phyloP scores from a whole-genome alignment of 306 rosid genomes.

The Herpetospermum pedunculosum region DNA sequence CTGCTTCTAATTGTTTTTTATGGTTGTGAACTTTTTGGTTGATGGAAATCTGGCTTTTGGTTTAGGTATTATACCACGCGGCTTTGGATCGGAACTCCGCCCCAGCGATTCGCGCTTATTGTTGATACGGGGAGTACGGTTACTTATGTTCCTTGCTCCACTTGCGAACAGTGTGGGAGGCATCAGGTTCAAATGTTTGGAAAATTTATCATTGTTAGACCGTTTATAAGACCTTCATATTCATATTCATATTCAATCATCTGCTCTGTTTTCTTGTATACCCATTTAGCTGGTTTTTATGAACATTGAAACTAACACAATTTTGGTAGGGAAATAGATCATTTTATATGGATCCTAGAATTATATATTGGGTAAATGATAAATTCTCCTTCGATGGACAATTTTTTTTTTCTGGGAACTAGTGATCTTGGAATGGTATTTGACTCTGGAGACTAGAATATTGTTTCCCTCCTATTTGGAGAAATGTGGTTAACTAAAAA shows the following conservation, averaged over 20 bases:
- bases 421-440: neutral
- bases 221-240: neutral
- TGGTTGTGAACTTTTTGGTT: neutral
- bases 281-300: neutral
- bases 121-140: constrained; percentile 97
- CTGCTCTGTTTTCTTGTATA: neutral
- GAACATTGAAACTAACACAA: neutral
- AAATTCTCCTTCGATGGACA: neutral
- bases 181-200: constrained; percentile 30
- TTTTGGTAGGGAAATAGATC: neutral
- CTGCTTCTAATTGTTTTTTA: neutral
- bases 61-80: constrained; percentile 75
- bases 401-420: neutral
- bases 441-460: neutral
- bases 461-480: neutral
- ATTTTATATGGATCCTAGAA: neutral
- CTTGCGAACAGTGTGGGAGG: constrained; percentile 70
- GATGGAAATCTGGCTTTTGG: neutral
- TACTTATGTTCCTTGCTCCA: constrained; percentile 86
- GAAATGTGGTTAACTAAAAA: neutral
- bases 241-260: constrained; percentile 4
- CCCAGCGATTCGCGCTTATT: constrained; percentile 79
- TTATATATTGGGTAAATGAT: neutral
- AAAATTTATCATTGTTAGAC: neutral
- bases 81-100: constrained; percentile 95